A percentile compares a stretch with the other conserved stretches of the same genome.
phyloP scores from a whole-genome alignment of 1,284 basidiomycete genomes.

The Ceratobasidium sp. region DNA sequence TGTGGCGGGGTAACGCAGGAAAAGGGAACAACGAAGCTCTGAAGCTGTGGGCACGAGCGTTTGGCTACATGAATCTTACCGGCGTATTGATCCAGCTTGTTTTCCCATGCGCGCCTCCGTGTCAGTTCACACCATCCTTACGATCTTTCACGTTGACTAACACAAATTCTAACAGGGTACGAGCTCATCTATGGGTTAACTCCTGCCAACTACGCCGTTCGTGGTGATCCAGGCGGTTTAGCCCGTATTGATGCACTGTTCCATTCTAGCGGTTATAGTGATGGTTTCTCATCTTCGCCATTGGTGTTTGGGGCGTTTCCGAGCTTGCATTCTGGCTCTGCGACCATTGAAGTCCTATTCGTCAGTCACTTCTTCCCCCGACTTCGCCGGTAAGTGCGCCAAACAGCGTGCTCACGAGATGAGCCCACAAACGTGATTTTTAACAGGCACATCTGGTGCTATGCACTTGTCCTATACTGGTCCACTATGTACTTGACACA shows the following conservation, averaged over 20 bases:
- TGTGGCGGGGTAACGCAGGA: slow-evolving; percentile 70
- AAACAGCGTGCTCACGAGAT: background rate
- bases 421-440: slow-evolving; percentile 51
- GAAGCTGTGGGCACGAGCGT: slow-evolving; percentile 88
- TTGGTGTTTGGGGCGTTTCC: slow-evolving; percentile 98
- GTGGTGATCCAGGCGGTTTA: slow-evolving; percentile 92
- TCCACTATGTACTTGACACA: slow-evolving; percentile 98
- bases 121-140: slow-evolving; percentile 56
- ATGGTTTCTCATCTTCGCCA: slow-evolving; percentile 89
- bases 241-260: slow-evolving; percentile 94
- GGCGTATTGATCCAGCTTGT: slow-evolving; percentile 92
- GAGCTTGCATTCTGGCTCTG: slow-evolving; percentile 89
- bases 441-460: slow-evolving; percentile 77
- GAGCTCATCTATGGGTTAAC: slow-evolving; percentile 97
- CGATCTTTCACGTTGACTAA: background rate
- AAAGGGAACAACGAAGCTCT: slow-evolving; percentile 70
- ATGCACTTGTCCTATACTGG: slow-evolving; percentile 92
- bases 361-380: slow-evolving; percentile 94
- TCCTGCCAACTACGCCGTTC: slow-evolving; percentile 92
- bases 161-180: slow-evolving; percentile 75
- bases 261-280: slow-evolving; percentile 81
- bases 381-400: slow-evolving; percentile 55
- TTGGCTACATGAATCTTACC: slow-evolving; percentile 95
- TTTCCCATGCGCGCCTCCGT: slow-evolving; percentile 92
- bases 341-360: slow-evolving; percentile 94